Base-by-base conservation (phyloP, 768 basidiomycete genomes). In the Hydnum rufescens region DNA sequence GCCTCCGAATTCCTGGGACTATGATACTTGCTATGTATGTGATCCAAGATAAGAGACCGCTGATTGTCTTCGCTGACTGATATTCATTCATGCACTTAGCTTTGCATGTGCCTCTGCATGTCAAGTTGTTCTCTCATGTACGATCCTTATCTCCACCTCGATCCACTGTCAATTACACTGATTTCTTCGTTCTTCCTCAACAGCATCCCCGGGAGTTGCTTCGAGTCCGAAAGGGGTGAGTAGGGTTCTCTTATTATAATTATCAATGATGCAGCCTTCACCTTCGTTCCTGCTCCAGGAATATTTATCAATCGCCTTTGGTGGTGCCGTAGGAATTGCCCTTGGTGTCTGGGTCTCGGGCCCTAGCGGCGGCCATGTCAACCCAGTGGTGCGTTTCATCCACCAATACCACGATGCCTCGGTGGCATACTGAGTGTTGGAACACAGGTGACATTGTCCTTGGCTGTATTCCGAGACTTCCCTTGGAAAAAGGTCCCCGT, bases 1-100 rank as follows among this genome's bases (percentile, higher is more conserved):
- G 71, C 69, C 30, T 80, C 77, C 18, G 79, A 81, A 61, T 78
- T 80, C 57, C 58, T 43, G 78, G 78, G n/a, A 69, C 71, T 5
- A 71, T 71, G 59, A 65, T 80, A 29, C 64, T 80, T 5, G 65
- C 77, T 52, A 71, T 78, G 44, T 47, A 47, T 25, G 44, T 47
- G 44, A 8, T 47, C 26, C 26, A 13, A 8, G 44, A 26, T 25
- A 47, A 13, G 13, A 13, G 13, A 25, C 1, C 8, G 8, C 13
- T 8, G 8, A 28, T 8, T 16, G 8, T 16, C 13, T 26, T 13
- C 26, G 16, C 26, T 28, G 26, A 28, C 25, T 8, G 44, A 16
- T 28, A 25, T 47, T 47, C 13, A 47, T 47, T n/a, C n/a, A n/a
- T n/a, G n/a, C n/a, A n/a, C n/a, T n/a, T n/a, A 47, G 44, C 51